Percentiles rank a stretch among this genome's conserved stretches.
phyloP scores from a whole-genome alignment of 73 alveolate genomes.

The Paramecium tetraurelia region DNA sequence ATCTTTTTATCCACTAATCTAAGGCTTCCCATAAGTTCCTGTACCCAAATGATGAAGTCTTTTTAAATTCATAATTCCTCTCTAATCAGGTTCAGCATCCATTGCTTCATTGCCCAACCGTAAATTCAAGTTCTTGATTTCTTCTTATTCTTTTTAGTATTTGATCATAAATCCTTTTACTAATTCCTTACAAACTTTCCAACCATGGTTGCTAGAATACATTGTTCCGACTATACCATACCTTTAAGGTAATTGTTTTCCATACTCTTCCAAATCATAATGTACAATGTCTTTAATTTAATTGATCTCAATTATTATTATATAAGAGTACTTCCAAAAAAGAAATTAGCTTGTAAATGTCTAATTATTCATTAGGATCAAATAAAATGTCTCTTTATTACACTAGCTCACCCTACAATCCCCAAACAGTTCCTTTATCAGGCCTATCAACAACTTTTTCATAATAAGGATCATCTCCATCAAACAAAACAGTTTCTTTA shows the following conservation, averaged over 20 bases:
- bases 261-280: neutral
- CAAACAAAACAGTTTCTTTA: slow-evolving; percentile 49
- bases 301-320: neutral
- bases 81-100: neutral
- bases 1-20: slow-evolving; percentile 54
- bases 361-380: neutral
- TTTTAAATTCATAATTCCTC: slow-evolving; percentile 21
- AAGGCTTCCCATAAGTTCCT: slow-evolving; percentile 14
- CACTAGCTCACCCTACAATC: slow-evolving; percentile 47
- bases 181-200: slow-evolving; percentile 48
- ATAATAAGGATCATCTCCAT: slow-evolving; percentile 61
- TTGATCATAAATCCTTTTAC: neutral
- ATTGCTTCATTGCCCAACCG: neutral
- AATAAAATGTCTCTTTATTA: neutral
- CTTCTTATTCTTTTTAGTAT: neutral
- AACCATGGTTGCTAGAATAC: slow-evolving; percentile 32
- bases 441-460: slow-evolving; percentile 64
- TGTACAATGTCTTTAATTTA: slow-evolving; percentile 41
- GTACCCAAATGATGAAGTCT: neutral
- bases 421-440: slow-evolving; percentile 63
- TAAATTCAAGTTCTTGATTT: neutral
- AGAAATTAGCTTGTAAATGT: neutral
- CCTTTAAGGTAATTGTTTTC: slow-evolving; percentile 6
- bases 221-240: slow-evolving; percentile 43
- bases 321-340: neutral